phyloP scores from a whole-genome alignment of 179 eudicot genomes.

The Carnegiea gigantea region DNA sequence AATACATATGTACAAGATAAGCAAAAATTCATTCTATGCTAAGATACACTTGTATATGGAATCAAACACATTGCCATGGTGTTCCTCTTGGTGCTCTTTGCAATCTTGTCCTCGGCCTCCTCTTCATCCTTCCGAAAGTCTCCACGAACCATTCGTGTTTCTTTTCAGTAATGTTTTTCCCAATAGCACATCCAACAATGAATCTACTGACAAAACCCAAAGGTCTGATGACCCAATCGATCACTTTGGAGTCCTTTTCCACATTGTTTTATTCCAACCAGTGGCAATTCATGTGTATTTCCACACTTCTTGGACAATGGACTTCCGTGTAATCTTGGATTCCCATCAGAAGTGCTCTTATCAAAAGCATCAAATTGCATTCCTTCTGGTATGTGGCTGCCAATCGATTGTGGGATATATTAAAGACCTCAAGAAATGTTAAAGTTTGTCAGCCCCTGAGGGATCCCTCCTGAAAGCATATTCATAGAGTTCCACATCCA shows the following conservation, averaged over 20 bases:
- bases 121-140: not conserved
- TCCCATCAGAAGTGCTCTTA: not conserved
- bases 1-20: no score
- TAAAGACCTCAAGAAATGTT: slow-evolving; percentile 30
- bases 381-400: slow-evolving; percentile 35
- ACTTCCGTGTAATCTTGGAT: not conserved
- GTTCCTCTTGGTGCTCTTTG: not conserved
- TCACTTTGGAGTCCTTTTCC: not conserved
- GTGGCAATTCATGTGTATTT: not conserved
- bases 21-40: no score
- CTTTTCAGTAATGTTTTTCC: not conserved
- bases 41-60: no score
- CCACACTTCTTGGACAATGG: not conserved
- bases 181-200: slow-evolving; percentile 26
- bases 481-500: no score
- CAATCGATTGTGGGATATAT: slow-evolving; percentile 40
- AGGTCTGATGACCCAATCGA: not conserved
- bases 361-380: not conserved
- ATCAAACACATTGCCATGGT: not conserved
- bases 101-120: not conserved
- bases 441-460: not conserved
- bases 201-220: not conserved
- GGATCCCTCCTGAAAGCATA: not conserved
- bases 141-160: not conserved
- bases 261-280: not conserved